These are phyloP conservation scores for Cercophora scortea DNA, from an alignment of 495 filamentous ascomycete genomes.

Conservation along the genomic window DNA sequence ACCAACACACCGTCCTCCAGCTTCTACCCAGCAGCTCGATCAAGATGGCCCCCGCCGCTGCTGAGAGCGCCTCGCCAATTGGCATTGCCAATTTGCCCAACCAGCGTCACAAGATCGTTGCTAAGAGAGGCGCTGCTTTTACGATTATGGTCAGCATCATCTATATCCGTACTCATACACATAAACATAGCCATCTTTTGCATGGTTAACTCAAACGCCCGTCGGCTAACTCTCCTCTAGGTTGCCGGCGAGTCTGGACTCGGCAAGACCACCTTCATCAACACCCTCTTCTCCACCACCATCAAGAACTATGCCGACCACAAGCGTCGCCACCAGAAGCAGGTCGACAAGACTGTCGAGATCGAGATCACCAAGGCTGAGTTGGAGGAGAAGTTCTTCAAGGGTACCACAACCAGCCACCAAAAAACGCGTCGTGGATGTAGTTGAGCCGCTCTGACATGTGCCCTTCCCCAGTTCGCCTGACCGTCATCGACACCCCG, in stretches of 20 bases:
- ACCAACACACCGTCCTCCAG: slow-evolving; percentile 5
- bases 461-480: slow-evolving; percentile 57
- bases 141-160: slow-evolving; percentile 80
- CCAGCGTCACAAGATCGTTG: slow-evolving; percentile 99
- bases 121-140: slow-evolving; percentile 96
- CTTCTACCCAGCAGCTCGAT: slow-evolving; percentile 6
- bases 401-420: slow-evolving; percentile 53
- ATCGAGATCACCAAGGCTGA: slow-evolving; percentile 99
- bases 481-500: slow-evolving; percentile 97
- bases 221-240: slow-evolving; percentile 32
- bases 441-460: slow-evolving; percentile 7
- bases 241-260: slow-evolving; percentile 97
- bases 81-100: slow-evolving; percentile 99
- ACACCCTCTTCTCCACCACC: slow-evolving; percentile 98
- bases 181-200: background rate
- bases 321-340: slow-evolving; percentile 96
- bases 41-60: slow-evolving; percentile 67
- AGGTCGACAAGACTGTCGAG: slow-evolving; percentile 98
- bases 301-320: slow-evolving; percentile 99
- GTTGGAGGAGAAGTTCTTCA: slow-evolving; percentile 99
- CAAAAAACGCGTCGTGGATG: background rate
- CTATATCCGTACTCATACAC: background rate
- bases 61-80: slow-evolving; percentile 87
- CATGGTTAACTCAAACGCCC: too few relatives aligned
- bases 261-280: slow-evolving; percentile 99